Conservation (phyloP, 2,329 filamentous ascomycete species). For the Capronia coronata region DNA sequence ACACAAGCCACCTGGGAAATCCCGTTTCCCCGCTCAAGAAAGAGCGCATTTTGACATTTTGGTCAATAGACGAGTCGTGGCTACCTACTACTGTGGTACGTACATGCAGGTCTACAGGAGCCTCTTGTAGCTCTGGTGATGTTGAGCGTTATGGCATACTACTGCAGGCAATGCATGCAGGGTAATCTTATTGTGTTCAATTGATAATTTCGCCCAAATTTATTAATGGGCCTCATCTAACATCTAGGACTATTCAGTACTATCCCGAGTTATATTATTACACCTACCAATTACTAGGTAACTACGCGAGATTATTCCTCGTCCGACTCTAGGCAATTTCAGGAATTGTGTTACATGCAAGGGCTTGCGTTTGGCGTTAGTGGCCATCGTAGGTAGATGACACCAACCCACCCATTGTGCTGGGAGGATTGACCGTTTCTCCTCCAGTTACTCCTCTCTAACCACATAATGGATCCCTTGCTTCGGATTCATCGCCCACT, state of each 20-base stretch:
- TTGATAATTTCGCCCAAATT: background rate
- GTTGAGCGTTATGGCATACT: too few relatives aligned
- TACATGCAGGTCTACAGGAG: too few relatives aligned
- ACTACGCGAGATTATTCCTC: slow-evolving; percentile 7
- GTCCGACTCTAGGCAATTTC: slow-evolving; percentile 2
- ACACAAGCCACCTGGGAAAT: background rate
- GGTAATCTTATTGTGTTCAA: background rate
- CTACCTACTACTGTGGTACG: background rate
- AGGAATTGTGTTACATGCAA: slow-evolving; percentile 1
- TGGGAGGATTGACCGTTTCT: background rate
- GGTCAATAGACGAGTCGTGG: background rate
- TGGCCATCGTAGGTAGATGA: too few relatives aligned
- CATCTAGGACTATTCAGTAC: background rate
- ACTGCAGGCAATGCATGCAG: background rate
- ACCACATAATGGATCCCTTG: background rate
- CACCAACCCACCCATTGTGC: too few relatives aligned
- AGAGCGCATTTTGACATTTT: background rate
- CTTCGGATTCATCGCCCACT: background rate
- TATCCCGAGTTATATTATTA: background rate
- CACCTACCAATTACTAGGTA: too few relatives aligned
- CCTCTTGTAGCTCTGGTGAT: too few relatives aligned
- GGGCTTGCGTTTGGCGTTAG: background rate
- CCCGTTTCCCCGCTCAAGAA: background rate
- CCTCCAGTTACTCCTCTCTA: background rate
- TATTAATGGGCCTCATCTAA: background rate